Conservation (phyloP, 345 rosid genomes). For the Moricandia moricandioides region DNA sequence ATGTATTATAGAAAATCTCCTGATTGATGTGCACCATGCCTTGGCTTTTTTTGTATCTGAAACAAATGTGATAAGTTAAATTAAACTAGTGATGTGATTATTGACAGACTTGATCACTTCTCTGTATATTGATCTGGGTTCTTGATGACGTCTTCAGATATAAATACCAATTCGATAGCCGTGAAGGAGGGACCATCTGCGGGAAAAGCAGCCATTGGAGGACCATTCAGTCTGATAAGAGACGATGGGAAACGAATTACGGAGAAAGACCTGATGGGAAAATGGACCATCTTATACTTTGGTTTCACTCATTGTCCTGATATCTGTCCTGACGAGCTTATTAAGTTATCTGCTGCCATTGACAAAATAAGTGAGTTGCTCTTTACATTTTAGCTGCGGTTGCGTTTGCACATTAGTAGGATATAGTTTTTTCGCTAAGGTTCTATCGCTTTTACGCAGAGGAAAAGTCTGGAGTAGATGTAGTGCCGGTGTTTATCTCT, state of each 20-base stretch:
- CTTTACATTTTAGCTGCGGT: not conserved
- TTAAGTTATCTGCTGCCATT: slow-evolving; percentile 70
- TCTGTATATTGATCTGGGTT: slow-evolving; percentile 8
- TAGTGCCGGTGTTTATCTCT: slow-evolving; percentile 78
- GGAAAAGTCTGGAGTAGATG: slow-evolving; percentile 65
- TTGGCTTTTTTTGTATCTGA: not conserved
- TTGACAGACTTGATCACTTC: not conserved
- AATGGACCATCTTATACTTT: slow-evolving; percentile 83
- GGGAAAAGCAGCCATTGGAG: slow-evolving; percentile 93
- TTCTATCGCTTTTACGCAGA: slow-evolving; percentile 41
- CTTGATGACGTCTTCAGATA: slow-evolving; percentile 43
- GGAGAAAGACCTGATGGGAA: slow-evolving; percentile 77
- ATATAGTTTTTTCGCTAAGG: not conserved
- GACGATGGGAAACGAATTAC: slow-evolving; percentile 77
- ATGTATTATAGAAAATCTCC: not conserved
- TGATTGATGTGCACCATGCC: not conserved
- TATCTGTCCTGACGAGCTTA: slow-evolving; percentile 92
- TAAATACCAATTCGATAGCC: slow-evolving; percentile 61
- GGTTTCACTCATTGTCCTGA: slow-evolving; percentile 99
- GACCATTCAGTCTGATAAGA: slow-evolving; percentile 78
- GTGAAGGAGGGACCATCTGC: slow-evolving; percentile 91
- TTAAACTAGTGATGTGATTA: no score
- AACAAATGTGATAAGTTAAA: not conserved
- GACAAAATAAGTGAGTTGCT: slow-evolving; percentile 82
- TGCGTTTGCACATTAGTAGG: not conserved